These are phyloP conservation scores for Melanomma pulvis-pyrius DNA, from an alignment of 495 filamentous ascomycete species.

Conservation along the genomic window DNA sequence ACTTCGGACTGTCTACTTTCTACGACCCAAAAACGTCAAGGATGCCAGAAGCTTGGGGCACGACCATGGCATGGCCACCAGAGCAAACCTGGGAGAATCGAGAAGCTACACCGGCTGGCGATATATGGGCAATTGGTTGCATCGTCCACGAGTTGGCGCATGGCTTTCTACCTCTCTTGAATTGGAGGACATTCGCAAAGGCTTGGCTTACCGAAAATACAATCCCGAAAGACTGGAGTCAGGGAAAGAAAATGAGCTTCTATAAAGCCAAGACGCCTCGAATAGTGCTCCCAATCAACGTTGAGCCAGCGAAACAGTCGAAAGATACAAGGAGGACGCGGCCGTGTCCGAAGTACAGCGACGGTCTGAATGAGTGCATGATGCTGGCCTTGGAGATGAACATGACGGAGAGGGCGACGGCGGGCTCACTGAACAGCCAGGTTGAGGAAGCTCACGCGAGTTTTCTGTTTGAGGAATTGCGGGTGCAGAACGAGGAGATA, in stretches of 20 bases:
- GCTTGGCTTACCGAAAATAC: too few relatives aligned
- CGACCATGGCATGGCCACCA: slow-evolving; percentile 20
- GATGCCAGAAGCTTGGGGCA: not conserved
- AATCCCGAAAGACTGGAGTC: too few relatives aligned
- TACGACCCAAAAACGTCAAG: not conserved
- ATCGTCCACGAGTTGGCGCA: slow-evolving; percentile 25
- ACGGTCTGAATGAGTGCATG: slow-evolving; percentile 12
- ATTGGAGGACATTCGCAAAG: not conserved
- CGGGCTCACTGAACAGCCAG: not conserved
- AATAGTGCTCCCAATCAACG: slow-evolving; percentile 4
- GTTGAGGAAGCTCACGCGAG: slow-evolving; percentile 10
- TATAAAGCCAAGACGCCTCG: not conserved
- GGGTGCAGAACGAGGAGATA: not conserved
- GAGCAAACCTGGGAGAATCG: slow-evolving; percentile 14
- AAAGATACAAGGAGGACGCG: not conserved
- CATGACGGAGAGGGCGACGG: not conserved
- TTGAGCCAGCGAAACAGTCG: not conserved
- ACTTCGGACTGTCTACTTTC: slow-evolving; percentile 19
- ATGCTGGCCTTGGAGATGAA: slow-evolving; percentile 4
- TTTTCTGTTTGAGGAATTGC: slow-evolving; percentile 10
- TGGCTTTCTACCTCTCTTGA: slow-evolving; percentile 1
- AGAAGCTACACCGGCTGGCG: slow-evolving; percentile 6
- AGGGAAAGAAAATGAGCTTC: not conserved
- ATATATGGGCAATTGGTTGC: slow-evolving; percentile 29
- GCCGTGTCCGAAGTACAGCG: too few relatives aligned